Base-by-base conservation (phyloP, 306 rosid species). In the Sphenostylis stenocarpa region DNA sequence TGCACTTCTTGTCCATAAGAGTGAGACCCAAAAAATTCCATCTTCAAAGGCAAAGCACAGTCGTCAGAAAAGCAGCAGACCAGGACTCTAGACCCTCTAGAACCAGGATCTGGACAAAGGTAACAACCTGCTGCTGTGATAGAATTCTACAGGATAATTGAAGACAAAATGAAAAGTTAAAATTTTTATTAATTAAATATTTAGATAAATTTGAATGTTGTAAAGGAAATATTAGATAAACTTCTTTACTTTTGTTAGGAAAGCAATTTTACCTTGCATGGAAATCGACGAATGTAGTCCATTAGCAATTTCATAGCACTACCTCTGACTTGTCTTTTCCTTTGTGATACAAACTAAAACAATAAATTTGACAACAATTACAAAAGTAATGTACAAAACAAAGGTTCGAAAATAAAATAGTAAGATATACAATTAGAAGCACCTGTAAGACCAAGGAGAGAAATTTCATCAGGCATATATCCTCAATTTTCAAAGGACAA, bases 31-130 rank as follows among this genome's bases (percentile, higher is more conserved):
- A 85, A 84, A 67, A 74, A 24, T 69, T 90, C 96, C 73, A 58
- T 74, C 36, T 78, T 76, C 67, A 74, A 85, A 58, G 99, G 97
- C 65, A 88, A 76, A 75, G 89, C 88, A 77, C 80, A 79, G 64
- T 87, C 85, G 49, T 89, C 90, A 7, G 97, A 90, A 84, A 88
- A 83, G 70, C 91, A 90, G 60, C 91, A 92, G 64, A 90, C 94
- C 81, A 95, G 56, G 75, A 79, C 84, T 86, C 87, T 87, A 76
- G 84, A 86, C 75, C 97, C 97, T 77, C 39, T 87, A 47, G 97
- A 92, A 71, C 97, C 91, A 5, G 99, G 97, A 77, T 90, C 91
- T 4, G 97, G 99, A 82, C 94, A 90, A 69, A 95, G 91, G 88
- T 90, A 95, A 81, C 99, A 95, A 43, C 97, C 99, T 49, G 91